Percentiles rank a stretch among this genome's conserved stretches.
phyloP scores from a whole-genome alignment of 2,329 filamentous ascomycete species.

The Daldinia sp. region DNA sequence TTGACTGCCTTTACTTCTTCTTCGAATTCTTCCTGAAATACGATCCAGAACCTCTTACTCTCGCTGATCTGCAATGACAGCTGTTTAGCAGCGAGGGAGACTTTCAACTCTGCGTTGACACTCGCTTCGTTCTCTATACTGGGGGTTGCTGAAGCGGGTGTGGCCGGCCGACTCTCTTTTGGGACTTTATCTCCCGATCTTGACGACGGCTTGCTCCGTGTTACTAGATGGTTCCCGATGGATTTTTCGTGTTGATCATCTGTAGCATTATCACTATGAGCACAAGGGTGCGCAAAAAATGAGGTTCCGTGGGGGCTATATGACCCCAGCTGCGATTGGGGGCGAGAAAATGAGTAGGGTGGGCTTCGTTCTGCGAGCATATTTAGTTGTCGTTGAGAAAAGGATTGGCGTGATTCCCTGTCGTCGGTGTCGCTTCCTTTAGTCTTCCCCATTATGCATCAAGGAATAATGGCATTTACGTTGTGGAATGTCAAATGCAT shows the following conservation, averaged over 20 bases:
- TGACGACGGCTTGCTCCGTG: background rate
- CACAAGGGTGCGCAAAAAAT: constrained; percentile 22
- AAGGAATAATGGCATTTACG: background rate
- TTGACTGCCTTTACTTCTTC: constrained; percentile 38
- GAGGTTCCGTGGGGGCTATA: constrained; percentile 11
- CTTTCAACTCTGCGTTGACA: constrained; percentile 37
- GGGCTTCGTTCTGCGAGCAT: background rate
- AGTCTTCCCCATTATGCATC: background rate
- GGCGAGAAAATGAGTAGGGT: background rate
- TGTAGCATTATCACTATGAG: background rate
- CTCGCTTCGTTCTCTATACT: background rate
- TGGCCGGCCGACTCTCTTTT: background rate
- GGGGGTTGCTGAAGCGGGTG: background rate
- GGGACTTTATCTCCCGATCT: background rate
- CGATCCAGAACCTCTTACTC: constrained; percentile 37
- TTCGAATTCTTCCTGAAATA: constrained; percentile 38
- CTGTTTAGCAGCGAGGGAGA: constrained; percentile 42
- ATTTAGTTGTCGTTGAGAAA: constrained; percentile 2
- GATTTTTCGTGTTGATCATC: constrained; percentile 5
- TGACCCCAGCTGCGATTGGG: background rate
- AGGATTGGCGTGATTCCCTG: background rate
- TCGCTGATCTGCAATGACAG: constrained; percentile 40
- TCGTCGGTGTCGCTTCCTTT: background rate
- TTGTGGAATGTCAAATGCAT: background rate
- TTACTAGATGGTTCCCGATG: background rate